Evolutionary conservation across 768 basidiomycete species (phyloP).

Genomic region (Ramaria sp.): DNA sequence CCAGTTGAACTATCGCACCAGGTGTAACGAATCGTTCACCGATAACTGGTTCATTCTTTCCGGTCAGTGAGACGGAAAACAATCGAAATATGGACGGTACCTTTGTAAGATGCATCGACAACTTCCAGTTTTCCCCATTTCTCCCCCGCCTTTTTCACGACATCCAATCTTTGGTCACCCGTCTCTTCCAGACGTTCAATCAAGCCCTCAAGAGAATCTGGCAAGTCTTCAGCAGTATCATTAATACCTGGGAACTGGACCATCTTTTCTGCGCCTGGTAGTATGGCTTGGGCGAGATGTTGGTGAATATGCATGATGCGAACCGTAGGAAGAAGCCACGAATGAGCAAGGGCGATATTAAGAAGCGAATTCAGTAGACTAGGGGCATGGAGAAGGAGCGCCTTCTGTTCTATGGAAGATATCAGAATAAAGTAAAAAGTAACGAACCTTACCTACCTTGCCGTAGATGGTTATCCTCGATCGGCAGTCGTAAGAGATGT

Average conservation of each 20-base stretch:
- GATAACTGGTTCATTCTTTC: slow-evolving; percentile 45
- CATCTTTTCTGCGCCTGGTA: slow-evolving; percentile 43
- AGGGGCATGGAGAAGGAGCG: slow-evolving; percentile 63
- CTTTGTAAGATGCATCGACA: slow-evolving; percentile 77
- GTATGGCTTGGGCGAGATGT: slow-evolving; percentile 73
- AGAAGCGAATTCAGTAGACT: slow-evolving; percentile 69
- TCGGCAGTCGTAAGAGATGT: slow-evolving; percentile 63
- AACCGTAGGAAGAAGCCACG: slow-evolving; percentile 78
- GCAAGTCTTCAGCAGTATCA: slow-evolving; percentile 34
- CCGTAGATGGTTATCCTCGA: slow-evolving; percentile 41
- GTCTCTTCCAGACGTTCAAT: slow-evolving; percentile 40
- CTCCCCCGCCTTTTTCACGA: slow-evolving; percentile 54
- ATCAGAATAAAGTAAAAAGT: slow-evolving; percentile 1
- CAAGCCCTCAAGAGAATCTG: slow-evolving; percentile 30
- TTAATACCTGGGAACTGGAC: slow-evolving; percentile 75
- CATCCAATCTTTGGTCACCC: slow-evolving; percentile 35
- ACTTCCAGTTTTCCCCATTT: slow-evolving; percentile 72
- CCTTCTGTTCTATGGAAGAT: slow-evolving; percentile 51
- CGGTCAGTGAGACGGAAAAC: neutral
- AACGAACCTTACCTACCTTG: slow-evolving; percentile 40
- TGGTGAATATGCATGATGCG: slow-evolving; percentile 75
- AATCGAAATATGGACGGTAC: slow-evolving; percentile 28
- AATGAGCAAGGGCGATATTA: slow-evolving; percentile 73
- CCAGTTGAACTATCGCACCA: slow-evolving; percentile 76
- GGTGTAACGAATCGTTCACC: slow-evolving; percentile 85